Evolutionary conservation across 2,329 filamentous ascomycete genomes (phyloP).

Genomic region (Drechslerella coelobrocha): DNA sequence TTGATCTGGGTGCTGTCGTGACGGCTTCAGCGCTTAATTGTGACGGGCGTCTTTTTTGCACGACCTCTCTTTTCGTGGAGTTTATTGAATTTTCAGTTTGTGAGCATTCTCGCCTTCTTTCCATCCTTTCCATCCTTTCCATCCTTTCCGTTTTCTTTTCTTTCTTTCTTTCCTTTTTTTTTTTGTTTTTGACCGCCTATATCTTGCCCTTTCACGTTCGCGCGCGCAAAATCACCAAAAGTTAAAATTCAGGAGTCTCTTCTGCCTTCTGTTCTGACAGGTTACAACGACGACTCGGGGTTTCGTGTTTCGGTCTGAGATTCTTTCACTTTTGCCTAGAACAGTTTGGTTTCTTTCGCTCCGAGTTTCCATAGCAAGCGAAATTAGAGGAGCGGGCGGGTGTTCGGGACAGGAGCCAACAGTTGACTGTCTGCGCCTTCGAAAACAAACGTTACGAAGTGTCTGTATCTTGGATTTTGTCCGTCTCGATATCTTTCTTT

Average conservation of each 20-base stretch:
- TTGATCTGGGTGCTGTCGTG: not conserved
- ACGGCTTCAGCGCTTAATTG: not conserved
- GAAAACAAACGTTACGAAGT: no score
- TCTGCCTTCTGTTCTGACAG: constrained; percentile 10
- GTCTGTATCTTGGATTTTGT: not conserved
- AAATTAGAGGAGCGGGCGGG: constrained; percentile 23
- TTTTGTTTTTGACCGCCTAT: not conserved
- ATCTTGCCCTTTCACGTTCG: not conserved
- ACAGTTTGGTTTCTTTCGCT: constrained; percentile 11
- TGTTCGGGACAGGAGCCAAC: constrained; percentile 4
- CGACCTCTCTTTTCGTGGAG: constrained; percentile 13
- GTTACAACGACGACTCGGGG: constrained; percentile 8
- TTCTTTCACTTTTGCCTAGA: constrained; percentile 28
- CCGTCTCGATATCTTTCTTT: constrained; percentile 1
- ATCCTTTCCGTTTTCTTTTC: constrained; percentile 15
- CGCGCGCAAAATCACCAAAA: not conserved
- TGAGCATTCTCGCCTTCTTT: constrained; percentile 9
- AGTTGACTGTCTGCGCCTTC: not conserved
- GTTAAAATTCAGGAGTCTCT: not conserved
- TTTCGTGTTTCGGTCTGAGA: constrained; percentile 24
- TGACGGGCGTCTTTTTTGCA: not conserved
- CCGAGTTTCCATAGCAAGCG: constrained; percentile 50
- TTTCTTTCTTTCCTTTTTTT: not conserved
- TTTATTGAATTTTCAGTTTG: not conserved
- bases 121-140: constrained; percentile 31